Evolutionary conservation across 2,329 filamentous ascomycete genomes (phyloP), one percentile per base, ranked within the genome.

Genomic region (Phaeomoniella chlamydospora): DNA sequence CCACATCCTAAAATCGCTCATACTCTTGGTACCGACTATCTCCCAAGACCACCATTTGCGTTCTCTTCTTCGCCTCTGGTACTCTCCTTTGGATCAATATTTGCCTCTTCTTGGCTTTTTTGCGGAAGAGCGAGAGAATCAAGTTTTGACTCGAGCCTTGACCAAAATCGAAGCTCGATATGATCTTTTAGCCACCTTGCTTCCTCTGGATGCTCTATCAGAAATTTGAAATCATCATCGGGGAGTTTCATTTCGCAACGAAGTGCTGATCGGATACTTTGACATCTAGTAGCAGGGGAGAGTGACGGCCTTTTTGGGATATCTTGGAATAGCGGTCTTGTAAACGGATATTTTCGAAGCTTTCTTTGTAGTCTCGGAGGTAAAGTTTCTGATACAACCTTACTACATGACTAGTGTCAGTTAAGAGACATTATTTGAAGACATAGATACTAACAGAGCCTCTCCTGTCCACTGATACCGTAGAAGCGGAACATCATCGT

Each of bases 191-290:
- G 22, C 35, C 35, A 37, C 17, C 32, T 9, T 13, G 29, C 5
- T 15, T 37, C 35, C 22, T 37, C 35, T n/a, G 35, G 35, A 33
- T 9, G 19, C 15, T 37, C 35, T n/a, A n/a, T n/a, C 35, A 37
- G 6, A 17, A n/a, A 31, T 14, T 33, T 13, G 26, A 37, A 4
- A 5, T 37, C 29, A n/a, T 16, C 12, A 10, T 37, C 11, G 5
- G 15, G 14, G 16, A 33, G 12, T 16, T n/a, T 15, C 4, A 13
- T 16, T 4, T 34, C 4, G 14, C 17, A 18, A 15, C 32, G 13
- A 13, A 5, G 32, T 13, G 18, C 18, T 13, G 32, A 34, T 6
- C 5, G 22, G 22, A 29, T 29, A 29, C 22, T 29, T 29, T 29
- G 10, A 13, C 22, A 13, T 29, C 22, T 29, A 29, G 22, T 10